Evolutionary conservation across 2,329 filamentous ascomycete genomes (phyloP), one percentile per base, ranked within the genome.

Genomic region (Helotiales sp.): DNA sequence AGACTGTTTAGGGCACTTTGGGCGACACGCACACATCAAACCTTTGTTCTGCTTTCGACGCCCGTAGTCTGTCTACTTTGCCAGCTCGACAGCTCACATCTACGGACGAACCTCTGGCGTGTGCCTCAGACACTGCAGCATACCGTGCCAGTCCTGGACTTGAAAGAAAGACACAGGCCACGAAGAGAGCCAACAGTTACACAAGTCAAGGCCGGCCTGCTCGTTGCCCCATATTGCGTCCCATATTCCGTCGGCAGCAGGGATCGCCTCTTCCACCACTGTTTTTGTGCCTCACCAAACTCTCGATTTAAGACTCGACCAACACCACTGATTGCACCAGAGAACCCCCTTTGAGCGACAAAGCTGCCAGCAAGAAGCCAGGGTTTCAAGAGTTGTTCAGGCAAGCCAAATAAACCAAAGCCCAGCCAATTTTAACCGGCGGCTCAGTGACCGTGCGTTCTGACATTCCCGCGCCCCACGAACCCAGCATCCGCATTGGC

Each of bases 31-130:
- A 50, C 59, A 40, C 2, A 22, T 28, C 26, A 6, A 24, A 47
- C 13, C 63, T 57, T 64, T 57, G 52, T 52, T 59, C 63, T 43
- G 11, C 22, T 32, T 26, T 43, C 49, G 17, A 11, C 20, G 17
- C 30, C 20, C 7, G 28, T 22, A 32, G 20, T n/a, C 49, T 28
- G 1, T 32, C 20, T 22, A 30, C n/a, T 34, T 52, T 43, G n/a
- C 47, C 47, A 11, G 52, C 22, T 26, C 50, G 49, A 61, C 20
- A 62, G 20, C 20, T 55, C 22, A 62, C 58, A 49, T 40, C 20
- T 26, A 70, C 72, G 64, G 74, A 76, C 73, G 73, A 76, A 76
- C 74, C 66, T 75, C 52, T 75, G 73, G 75, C 70, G 73, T 70
- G 73, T 75, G 75, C 73, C 69, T 71, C 58, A 70, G 68, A 71